Conservation (phyloP, 441 rosid species). For the Eruca vesicaria region DNA sequence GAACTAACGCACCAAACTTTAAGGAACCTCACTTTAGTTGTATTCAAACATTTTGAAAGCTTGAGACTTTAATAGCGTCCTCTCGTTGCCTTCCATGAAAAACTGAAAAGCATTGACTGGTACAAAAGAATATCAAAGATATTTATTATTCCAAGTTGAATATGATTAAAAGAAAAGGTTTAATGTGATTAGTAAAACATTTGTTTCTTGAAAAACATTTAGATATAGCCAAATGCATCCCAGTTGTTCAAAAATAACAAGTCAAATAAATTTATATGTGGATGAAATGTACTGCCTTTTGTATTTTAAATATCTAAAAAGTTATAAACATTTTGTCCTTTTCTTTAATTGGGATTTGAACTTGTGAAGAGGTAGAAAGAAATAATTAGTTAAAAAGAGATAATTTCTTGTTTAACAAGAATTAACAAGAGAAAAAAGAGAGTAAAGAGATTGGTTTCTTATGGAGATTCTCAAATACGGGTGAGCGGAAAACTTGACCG, state of each 20-base stretch:
- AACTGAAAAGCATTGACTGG: constrained; percentile 9
- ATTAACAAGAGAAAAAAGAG: not conserved
- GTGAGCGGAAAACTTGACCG: constrained; percentile 37
- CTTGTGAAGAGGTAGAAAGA: not conserved
- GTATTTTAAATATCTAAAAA: not conserved
- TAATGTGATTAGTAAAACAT: not conserved
- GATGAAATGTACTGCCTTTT: not conserved
- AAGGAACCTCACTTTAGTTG: constrained; percentile 17
- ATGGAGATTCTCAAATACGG: constrained; percentile 12
- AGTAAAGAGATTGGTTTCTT: constrained; percentile 19
- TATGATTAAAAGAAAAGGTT: too few relatives aligned
- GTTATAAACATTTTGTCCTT: not conserved
- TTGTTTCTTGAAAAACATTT: not conserved
- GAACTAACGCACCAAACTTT: constrained; percentile 82
- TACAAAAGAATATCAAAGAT: not conserved
- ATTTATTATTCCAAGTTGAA: not conserved
- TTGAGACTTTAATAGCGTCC: constrained; percentile 20
- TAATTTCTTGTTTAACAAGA: constrained; percentile 9
- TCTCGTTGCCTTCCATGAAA: constrained; percentile 27
- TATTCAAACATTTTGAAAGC: constrained; percentile 12
- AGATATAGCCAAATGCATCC: not conserved
- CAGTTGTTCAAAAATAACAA: too few relatives aligned
- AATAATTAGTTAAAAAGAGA: not conserved
- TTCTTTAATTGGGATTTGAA: not conserved
- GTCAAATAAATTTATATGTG: not conserved